Conservation (phyloP, 441 rosid species). For the Hypseocharis bilobata region DNA sequence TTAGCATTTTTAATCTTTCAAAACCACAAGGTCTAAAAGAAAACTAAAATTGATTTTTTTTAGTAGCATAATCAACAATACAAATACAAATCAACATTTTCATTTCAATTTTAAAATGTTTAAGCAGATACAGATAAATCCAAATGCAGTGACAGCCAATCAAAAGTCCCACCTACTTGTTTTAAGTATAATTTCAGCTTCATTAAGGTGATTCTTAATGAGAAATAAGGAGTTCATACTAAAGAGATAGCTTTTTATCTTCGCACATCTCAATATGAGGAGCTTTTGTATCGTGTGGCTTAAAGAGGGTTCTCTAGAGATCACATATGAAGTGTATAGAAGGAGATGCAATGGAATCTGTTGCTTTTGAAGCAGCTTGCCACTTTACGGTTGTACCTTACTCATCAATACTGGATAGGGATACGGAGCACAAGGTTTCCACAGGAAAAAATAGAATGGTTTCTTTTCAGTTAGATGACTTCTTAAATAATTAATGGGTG, state of each 20-base stretch:
- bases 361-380: no score
- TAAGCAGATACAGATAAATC: slow-evolving; percentile 6
- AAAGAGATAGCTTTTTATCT: no score
- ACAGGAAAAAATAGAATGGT: not conserved
- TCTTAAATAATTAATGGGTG: not conserved
- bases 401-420: no score
- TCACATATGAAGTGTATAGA: no score
- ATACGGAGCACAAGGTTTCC: not conserved
- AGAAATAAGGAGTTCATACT: no score
- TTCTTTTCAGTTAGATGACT: not conserved
- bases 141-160: not conserved
- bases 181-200: no score
- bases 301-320: no score
- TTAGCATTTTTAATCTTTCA: not conserved
- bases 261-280: no score
- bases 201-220: no score
- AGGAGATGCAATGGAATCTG: no score
- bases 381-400: no score
- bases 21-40: not conserved
- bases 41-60: slow-evolving; percentile 5
- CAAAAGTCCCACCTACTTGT: slow-evolving; percentile 3
- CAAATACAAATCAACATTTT: slow-evolving; percentile 6
- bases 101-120: not conserved
- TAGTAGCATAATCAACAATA: not conserved
- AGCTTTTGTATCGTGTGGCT: no score